Base-by-base conservation (phyloP, 192 early-diverging fungal species). In the Phycomyces blakesleeanus region DNA sequence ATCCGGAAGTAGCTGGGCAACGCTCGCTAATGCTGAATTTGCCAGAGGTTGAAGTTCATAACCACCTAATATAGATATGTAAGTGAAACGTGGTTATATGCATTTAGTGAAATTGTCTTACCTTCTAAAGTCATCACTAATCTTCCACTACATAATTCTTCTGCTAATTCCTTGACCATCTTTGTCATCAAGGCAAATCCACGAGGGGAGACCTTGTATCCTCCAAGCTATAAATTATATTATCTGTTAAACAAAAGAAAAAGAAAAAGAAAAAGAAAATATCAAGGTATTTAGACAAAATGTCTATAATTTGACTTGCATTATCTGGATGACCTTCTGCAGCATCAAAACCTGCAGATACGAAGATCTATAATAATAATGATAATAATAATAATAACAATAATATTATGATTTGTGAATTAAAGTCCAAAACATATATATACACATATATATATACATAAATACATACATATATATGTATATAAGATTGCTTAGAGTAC, bases 261-360 rank as follows among this genome's bases (percentile, higher is more conserved):
- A 41, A 41, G 6, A 41, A 41, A 41, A 41, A 41, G 6, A 41
- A 47, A 47, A 47, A 7, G 11, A 47, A 2, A 47, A 47, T 47
- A 47, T n/a, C 3, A 47, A 14, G 15, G 18, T n/a, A n/a, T n/a
- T n/a, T n/a, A n/a, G n/a, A n/a, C n/a, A n/a, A n/a, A n/a, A n/a
- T 18, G 12, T 3, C 12, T 47, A 18, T 14, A 47, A 47, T 47
- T n/a, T 2, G n/a, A 59, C 71, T 79, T 79, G 79, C 80, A 51
- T 79, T 77, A 37, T 75, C 68, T 14, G 81, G 77, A 51, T 91
- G 88, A 12, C 81, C 84, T 55, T 80, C 72, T 14, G 87, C 87
- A 27, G 88, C 88, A 74, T 92, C 90, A 64, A 90, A 92, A 8
- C 90, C 90, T 22, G 88, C 84, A 20, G 86, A 87, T 18, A 92